Base-by-base conservation (phyloP, 306 rosid species). In the Cucurbita moschata region DNA sequence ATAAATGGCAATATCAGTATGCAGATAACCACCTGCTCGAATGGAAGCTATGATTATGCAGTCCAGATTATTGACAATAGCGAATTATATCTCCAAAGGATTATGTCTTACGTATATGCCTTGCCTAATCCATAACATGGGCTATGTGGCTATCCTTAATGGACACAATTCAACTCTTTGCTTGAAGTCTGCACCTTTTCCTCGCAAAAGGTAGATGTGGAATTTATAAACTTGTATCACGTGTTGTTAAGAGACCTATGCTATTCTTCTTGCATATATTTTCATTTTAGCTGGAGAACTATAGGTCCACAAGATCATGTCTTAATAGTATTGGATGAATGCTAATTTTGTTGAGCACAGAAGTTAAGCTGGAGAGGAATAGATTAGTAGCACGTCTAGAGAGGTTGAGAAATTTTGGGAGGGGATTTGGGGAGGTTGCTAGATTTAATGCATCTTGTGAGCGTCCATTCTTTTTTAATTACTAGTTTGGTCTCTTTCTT, bases 11-110 rank as follows among this genome's bases (percentile, higher is more conserved):
- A 53, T 54, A 18, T 71, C 35, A 35, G 62, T 71, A 52, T 77
- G 19, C 55, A 78, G 80, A 15, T 78, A 65, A 80, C 87, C 91
- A 89, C 87, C 53, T 83, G 83, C 63, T 30, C 88, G 57, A 76
- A 69, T 81, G 82, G 82, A 84, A 69, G 73, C 75, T 7, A 40
- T 58, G 75, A 65, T 76, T 79, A 51, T 77, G 69, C 87, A 72
- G 52, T 74, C 89, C 57, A 46, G 82, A 76, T 81, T 83, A 65
- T 81, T 85, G 21, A 18, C 70, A 66, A 39, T 75, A 76, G 89
- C 82, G 80, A 84, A 60, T 78, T 78, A 56, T 73, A 73, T 68
- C 69, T 51, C 75, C 4, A 75, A 79, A 78, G 84, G 79, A 46
- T 81, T 82, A 11, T 73, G 73, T 77, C 19, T 71, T 35, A 38